Conservation (phyloP, 179 eudicot genomes). For the Sideroxylon spinosum region DNA sequence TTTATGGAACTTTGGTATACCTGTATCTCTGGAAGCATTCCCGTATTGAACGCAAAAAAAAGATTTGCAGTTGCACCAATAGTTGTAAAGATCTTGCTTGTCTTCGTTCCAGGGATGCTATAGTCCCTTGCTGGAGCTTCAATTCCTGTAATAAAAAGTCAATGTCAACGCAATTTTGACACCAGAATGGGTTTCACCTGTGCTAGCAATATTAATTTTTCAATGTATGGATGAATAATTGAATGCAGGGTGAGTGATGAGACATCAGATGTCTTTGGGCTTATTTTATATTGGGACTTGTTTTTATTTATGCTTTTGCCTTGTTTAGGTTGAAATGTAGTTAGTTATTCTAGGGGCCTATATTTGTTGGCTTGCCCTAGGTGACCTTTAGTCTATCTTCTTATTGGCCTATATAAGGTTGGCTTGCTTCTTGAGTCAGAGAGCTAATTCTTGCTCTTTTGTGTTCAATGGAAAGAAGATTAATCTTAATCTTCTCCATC, state of each 20-base stretch:
- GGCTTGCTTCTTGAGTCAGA: too few relatives aligned
- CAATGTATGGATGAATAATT: neutral
- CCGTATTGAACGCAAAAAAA: constrained; percentile 56
- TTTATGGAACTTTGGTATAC: constrained; percentile 3
- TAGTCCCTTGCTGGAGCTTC: constrained; percentile 43
- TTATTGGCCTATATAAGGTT: too few relatives aligned
- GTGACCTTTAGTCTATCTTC: too few relatives aligned
- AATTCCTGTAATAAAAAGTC: constrained; percentile 25
- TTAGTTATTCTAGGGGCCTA: too few relatives aligned
- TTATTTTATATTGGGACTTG: too few relatives aligned
- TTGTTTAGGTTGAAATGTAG: too few relatives aligned
- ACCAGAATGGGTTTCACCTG: neutral
- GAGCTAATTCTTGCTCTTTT: too few relatives aligned
- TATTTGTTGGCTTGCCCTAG: too few relatives aligned
- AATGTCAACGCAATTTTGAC: neutral
- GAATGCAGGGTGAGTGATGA: neutral
- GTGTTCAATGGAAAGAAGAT: too few relatives aligned
- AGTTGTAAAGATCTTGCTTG: constrained; percentile 37
- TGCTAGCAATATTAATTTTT: neutral
- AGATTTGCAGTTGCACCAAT: constrained; percentile 54
- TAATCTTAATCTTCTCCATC: too few relatives aligned
- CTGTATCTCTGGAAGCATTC: constrained; percentile 59
- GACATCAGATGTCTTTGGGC: too few relatives aligned
- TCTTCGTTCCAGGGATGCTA: constrained; percentile 36
- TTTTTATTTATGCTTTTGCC: too few relatives aligned